These are phyloP conservation scores for Lizanozyma gosingica DNA, from an alignment of 1,139 yeast genomes.

Conservation along the genomic window DNA sequence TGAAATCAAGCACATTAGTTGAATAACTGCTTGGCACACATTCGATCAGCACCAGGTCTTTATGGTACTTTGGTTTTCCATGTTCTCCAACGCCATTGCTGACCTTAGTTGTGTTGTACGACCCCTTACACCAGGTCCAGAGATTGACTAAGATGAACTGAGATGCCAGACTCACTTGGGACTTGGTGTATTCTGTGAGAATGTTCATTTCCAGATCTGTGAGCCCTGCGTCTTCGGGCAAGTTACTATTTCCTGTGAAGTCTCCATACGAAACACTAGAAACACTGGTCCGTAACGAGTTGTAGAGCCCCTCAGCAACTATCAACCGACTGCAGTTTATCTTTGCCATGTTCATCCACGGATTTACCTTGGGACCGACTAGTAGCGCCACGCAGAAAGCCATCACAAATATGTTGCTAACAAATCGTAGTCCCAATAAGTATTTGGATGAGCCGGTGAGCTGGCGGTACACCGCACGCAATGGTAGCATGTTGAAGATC, in stretches of 20 bases:
- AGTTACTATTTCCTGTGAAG: background rate
- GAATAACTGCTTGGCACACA: background rate
- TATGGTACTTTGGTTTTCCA: background rate
- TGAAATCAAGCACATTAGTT: background rate
- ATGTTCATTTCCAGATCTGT: background rate
- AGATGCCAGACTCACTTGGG: background rate
- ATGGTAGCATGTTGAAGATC: no score
- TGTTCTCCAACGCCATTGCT: background rate
- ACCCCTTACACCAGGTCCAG: background rate
- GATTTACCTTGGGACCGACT: background rate
- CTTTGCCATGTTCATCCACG: background rate
- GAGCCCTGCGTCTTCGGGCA: background rate
- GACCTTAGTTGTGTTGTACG: background rate
- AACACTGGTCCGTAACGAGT: background rate
- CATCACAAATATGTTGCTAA: no score
- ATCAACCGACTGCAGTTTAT: background rate
- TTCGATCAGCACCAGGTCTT: background rate
- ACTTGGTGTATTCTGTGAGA: background rate
- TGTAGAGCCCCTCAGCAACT: background rate
- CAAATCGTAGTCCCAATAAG: background rate
- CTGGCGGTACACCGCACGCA: background rate
- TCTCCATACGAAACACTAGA: background rate
- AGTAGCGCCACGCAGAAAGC: background rate
- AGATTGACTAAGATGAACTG: background rate
- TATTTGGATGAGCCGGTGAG: background rate